Conservation (phyloP, 768 basidiomycete species). For the Lentinus brumalis region DNA sequence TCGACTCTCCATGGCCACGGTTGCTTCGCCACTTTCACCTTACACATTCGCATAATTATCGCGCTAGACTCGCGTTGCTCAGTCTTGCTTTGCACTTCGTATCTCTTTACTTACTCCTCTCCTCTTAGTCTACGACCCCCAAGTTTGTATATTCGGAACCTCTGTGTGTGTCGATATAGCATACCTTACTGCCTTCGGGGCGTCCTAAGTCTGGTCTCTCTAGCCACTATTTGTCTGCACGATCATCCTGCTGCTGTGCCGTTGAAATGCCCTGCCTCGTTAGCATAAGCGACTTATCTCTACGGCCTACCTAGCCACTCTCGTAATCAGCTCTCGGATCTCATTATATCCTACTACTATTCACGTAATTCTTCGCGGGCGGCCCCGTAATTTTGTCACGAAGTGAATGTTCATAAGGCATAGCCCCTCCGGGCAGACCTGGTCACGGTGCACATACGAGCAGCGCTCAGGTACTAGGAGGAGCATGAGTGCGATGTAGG, state of each 20-base stretch:
- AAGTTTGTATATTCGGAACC: conserved; percentile 7
- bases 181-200: conserved; percentile 1
- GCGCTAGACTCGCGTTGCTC: conserved; percentile 8
- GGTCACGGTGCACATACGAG: too few relatives aligned
- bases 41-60: conserved; percentile 2
- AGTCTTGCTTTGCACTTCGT: background rate
- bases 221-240: background rate
- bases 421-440: too few relatives aligned
- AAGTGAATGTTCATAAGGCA: background rate
- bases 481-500: too few relatives aligned
- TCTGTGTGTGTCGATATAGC: conserved; percentile 11
- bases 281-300: background rate
- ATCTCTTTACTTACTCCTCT: background rate
- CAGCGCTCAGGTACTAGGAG: too few relatives aligned
- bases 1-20: background rate
- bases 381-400: conserved; percentile 11
- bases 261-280: background rate
- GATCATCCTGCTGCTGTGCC: too few relatives aligned
- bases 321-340: too few relatives aligned
- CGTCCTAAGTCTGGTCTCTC: background rate
- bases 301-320: too few relatives aligned
- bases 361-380: conserved; percentile 6
- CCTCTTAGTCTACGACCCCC: background rate
- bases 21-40: too few relatives aligned
- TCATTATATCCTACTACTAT: background rate